Conservation (phyloP, 2,329 filamentous ascomycete genomes). For the Aspergillus bombycis region DNA sequence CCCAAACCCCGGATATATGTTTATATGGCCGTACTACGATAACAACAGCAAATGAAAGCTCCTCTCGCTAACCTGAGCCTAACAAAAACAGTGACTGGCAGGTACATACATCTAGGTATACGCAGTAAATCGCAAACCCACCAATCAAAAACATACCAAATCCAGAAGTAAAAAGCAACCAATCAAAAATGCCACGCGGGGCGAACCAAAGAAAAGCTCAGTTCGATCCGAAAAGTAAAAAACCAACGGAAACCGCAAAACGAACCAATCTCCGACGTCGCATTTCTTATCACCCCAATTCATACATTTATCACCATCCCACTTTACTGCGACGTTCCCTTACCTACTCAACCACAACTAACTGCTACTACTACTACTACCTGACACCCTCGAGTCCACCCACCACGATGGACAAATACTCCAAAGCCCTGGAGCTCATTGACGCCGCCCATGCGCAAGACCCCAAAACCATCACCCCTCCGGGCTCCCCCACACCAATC, state of each 20-base stretch:
- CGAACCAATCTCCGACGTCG: constrained; percentile 1
- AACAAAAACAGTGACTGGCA: no score
- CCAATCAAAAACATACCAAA: not conserved
- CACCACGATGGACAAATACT: constrained; percentile 36
- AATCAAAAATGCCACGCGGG: not conserved
- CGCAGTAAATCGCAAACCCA: not conserved
- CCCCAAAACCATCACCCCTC: constrained; percentile 54
- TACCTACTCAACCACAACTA: not conserved
- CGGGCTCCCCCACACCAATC: constrained; percentile 44
- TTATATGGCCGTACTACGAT: no score
- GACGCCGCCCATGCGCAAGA: constrained; percentile 73
- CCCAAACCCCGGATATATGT: no score
- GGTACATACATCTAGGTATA: no score
- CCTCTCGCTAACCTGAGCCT: no score
- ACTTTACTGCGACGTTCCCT: not conserved
- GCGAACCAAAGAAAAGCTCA: not conserved
- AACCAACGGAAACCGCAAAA: not conserved
- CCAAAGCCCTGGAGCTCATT: constrained; percentile 65
- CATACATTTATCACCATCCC: not conserved
- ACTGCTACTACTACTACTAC: not conserved
- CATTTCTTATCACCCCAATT: not conserved
- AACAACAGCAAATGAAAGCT: no score
- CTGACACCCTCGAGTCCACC: not conserved
- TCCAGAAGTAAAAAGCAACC: not conserved
- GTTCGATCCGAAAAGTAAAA: not conserved